Evolutionary conservation across 441 rosid genomes (phyloP).

Genomic region (Brassica hybrid): DNA sequence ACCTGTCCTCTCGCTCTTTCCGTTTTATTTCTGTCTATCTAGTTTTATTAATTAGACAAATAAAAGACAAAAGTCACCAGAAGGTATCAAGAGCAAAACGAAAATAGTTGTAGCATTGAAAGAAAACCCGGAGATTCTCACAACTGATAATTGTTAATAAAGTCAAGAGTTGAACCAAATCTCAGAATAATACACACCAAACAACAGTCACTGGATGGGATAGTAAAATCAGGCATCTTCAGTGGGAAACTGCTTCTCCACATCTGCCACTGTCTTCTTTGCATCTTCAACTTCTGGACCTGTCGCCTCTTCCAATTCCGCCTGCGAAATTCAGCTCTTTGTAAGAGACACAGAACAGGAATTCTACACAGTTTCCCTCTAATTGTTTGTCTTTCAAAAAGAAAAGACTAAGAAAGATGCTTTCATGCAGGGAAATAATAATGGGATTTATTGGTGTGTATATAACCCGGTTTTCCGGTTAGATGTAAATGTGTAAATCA

Average conservation of each 20-base stretch:
- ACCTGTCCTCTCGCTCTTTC: too few relatives aligned
- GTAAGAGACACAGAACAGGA: conserved; percentile 7
- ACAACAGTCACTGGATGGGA: not conserved
- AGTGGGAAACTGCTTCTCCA: conserved; percentile 61
- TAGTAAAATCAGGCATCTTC: conserved; percentile 48
- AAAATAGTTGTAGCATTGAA: not conserved
- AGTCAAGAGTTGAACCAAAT: conserved; percentile 7
- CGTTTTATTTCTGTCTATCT: not conserved
- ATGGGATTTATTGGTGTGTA: too few relatives aligned
- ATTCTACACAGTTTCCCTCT: not conserved
- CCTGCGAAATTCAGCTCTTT: conserved; percentile 43
- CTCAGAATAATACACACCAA: conserved; percentile 23
- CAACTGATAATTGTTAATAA: not conserved
- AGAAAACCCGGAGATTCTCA: not conserved
- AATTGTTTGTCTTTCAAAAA: not conserved
- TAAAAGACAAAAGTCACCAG: conserved; percentile 1
- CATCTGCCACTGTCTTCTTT: conserved; percentile 52
- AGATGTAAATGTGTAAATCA: too few relatives aligned
- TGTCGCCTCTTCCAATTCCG: conserved; percentile 62
- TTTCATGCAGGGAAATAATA: not conserved
- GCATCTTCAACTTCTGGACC: conserved; percentile 73
- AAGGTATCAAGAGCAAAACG: conserved; percentile 9
- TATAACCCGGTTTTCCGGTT: too few relatives aligned
- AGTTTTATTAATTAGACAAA: not conserved
- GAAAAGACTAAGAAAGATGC: not conserved